phyloP scores from a whole-genome alignment of 768 basidiomycete genomes.

The Royoungia palumana region DNA sequence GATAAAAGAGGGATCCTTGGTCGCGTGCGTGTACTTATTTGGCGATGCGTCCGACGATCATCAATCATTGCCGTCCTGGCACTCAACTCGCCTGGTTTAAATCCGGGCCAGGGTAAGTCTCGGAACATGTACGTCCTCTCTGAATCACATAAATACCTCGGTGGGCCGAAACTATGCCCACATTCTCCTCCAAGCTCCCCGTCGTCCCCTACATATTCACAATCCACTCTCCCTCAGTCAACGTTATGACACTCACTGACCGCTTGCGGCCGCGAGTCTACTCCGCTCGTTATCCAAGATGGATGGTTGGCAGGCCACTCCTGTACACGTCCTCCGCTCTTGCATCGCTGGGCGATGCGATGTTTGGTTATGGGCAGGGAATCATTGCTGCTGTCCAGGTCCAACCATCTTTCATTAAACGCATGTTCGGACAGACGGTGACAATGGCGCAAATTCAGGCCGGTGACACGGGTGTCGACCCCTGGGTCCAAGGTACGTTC shows the following conservation, averaged over 20 bases:
- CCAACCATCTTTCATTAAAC: conserved; percentile 48
- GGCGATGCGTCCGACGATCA: no score
- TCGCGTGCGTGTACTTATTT: conserved; percentile 2
- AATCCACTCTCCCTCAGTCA: conserved; percentile 12
- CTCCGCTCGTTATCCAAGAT: conserved; percentile 47
- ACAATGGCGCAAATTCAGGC: conserved; percentile 43
- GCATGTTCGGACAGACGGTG: conserved; percentile 46
- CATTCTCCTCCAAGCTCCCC: background rate
- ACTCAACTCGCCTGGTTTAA: conserved; percentile 21
- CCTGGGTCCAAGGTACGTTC: conserved; percentile 44
- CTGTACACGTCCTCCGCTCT: conserved; percentile 50
- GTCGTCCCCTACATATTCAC: background rate
- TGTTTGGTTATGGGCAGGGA: conserved; percentile 56
- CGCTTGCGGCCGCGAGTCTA: conserved; percentile 38
- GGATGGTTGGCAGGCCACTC: conserved; percentile 48
- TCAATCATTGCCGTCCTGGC: no score
- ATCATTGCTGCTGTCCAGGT: conserved; percentile 50
- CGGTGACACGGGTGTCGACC: conserved; percentile 42
- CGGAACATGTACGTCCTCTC: background rate
- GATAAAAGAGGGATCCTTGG: background rate
- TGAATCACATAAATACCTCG: conserved; percentile 23
- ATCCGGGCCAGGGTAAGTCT: conserved; percentile 18
- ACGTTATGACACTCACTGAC: conserved; percentile 23
- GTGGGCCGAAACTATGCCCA: background rate
- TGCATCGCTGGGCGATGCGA: conserved; percentile 54